Percentiles rank a stretch among this genome's conserved stretches.
Conservation (phyloP, 148 eudicot genomes). For the Camellia granthamiana region DNA sequence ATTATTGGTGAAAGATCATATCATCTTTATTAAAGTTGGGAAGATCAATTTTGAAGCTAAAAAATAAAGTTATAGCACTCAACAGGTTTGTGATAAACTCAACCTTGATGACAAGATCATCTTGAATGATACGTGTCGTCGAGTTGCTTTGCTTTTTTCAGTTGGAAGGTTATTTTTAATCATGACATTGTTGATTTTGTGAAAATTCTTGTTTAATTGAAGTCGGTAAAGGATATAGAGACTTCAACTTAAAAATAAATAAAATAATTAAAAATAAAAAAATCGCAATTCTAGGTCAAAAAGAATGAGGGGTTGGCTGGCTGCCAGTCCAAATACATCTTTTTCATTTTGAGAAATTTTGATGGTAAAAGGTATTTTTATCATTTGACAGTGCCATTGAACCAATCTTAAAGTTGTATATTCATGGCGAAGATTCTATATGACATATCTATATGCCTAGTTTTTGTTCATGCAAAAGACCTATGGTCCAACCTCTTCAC, state of each 20-base stretch:
- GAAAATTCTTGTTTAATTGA: not conserved
- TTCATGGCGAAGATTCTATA: too few species aligned
- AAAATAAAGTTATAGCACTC: not conserved
- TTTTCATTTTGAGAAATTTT: not conserved
- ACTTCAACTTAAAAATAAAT: not conserved
- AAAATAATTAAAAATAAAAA: not conserved
- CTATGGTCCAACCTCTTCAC: not conserved
- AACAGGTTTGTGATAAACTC: constrained; percentile 3
- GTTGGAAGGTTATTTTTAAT: constrained; percentile 5
- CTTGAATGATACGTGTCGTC: not conserved
- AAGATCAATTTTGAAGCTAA: not conserved
- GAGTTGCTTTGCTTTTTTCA: not conserved
- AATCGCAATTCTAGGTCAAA: not conserved
- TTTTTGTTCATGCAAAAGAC: not conserved
- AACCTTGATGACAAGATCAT: not conserved
- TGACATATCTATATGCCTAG: not conserved
- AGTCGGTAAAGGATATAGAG: not conserved
- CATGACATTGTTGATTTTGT: constrained; percentile 6
- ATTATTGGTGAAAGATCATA: constrained; percentile 8
- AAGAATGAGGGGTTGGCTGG: not conserved
- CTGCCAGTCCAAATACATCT: not conserved
- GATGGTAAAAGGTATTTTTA: not conserved
- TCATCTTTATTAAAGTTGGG: constrained; percentile 13
- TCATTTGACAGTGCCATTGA: not conserved
- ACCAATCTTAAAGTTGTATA: too few species aligned